These are phyloP conservation scores for Barnettozyma vustinii DNA, from an alignment of 805 yeast genomes.

Conservation along the genomic window DNA sequence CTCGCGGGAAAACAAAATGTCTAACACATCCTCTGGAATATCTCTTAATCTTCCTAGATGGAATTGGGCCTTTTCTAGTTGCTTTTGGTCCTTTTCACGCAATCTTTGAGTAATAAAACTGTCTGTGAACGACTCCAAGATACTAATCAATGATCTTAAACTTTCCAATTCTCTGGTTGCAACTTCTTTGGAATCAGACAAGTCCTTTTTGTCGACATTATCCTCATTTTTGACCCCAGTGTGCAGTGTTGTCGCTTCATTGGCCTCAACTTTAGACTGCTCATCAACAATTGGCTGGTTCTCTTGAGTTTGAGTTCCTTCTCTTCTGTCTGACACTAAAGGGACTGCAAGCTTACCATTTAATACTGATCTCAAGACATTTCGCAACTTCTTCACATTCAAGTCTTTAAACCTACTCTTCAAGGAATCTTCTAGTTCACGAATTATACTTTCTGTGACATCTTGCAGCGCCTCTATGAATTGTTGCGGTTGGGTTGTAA, in stretches of 20 bases:
- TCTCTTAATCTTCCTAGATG: conserved; percentile 3
- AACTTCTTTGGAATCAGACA: neutral
- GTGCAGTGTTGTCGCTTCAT: neutral
- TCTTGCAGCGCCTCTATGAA: neutral
- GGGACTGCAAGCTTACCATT: neutral
- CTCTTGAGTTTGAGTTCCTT: neutral
- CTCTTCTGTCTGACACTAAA: neutral
- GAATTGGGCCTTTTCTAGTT: conserved; percentile 1
- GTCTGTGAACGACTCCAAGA: conserved; percentile 1
- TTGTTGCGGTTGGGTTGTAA: neutral
- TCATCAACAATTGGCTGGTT: neutral
- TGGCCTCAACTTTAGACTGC: neutral
- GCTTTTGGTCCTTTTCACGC: conserved; percentile 4
- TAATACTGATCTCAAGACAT: conserved; percentile 1
- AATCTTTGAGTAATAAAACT: conserved; percentile 2
- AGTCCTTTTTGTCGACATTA: neutral
- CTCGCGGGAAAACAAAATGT: conserved; percentile 4
- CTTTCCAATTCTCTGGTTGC: conserved; percentile 1
- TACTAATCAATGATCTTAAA: conserved; percentile 3
- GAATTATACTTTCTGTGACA: neutral
- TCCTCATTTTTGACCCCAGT: neutral
- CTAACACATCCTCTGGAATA: conserved; percentile 9
- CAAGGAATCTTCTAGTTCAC: conserved; percentile 1
- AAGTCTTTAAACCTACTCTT: conserved; percentile 3
- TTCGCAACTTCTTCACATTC: conserved; percentile 6